Conservation (phyloP, 2,329 filamentous ascomycete genomes). For the Colletotrichum lini region DNA sequence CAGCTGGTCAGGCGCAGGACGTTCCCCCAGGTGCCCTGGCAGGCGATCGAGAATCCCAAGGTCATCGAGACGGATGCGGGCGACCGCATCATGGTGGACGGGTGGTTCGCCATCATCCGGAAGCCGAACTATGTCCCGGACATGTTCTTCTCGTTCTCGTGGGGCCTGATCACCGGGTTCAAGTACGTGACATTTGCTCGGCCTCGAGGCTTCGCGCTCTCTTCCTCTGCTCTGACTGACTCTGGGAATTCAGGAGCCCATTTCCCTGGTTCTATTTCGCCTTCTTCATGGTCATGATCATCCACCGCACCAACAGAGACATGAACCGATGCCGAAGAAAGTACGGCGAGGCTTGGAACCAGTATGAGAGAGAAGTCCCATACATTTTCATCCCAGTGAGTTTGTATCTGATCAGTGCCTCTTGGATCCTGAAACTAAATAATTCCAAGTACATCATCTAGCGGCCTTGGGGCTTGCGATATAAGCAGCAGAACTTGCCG, state of each 20-base stretch:
- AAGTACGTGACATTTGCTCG: constrained; percentile 47
- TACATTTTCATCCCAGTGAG: constrained; percentile 85
- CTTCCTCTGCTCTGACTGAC: not conserved
- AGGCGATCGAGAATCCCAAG: constrained; percentile 79
- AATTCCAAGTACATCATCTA: too few relatives aligned
- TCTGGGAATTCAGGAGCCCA: constrained; percentile 65
- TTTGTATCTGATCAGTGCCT: constrained; percentile 21
- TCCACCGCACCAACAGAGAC: constrained; percentile 83
- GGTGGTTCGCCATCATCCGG: constrained; percentile 77
- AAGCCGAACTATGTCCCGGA: constrained; percentile 71
- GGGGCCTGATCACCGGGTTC: constrained; percentile 68
- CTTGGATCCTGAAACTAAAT: too few relatives aligned
- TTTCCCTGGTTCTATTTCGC: constrained; percentile 94
- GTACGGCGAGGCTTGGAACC: constrained; percentile 86
- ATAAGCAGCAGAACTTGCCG: too few relatives aligned
- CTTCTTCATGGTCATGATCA: constrained; percentile 87
- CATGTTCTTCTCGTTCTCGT: constrained; percentile 63
- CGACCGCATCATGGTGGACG: constrained; percentile 8
- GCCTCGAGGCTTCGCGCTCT: not conserved
- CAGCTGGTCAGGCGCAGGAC: constrained; percentile 75
- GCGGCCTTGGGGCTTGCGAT: too few relatives aligned
- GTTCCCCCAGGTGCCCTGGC: constrained; percentile 87
- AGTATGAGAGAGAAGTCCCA: constrained; percentile 84
- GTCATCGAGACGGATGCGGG: constrained; percentile 74
- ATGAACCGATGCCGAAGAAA: constrained; percentile 83